Percentiles rank a stretch among this genome's conserved stretches.
phyloP scores from a whole-genome alignment of 1,139 yeast species.

The Geotrichum carabidarum region DNA sequence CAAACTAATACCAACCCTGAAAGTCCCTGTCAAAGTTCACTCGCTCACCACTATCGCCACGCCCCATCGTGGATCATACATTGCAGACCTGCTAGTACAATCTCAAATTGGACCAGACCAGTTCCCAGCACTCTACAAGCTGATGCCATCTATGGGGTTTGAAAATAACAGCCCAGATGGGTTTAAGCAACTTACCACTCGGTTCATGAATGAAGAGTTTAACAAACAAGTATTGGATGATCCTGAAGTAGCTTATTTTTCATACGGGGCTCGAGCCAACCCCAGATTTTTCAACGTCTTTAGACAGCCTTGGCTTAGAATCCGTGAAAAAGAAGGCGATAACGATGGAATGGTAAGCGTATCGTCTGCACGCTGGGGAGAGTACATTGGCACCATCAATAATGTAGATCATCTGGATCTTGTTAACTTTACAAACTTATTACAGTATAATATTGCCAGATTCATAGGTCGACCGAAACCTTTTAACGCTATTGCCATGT shows the following conservation, averaged over 20 bases:
- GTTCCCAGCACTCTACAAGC: constrained; percentile 15
- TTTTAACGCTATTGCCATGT: constrained; percentile 70
- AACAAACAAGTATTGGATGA: constrained; percentile 51
- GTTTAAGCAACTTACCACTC: constrained; percentile 48
- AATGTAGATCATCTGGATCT: constrained; percentile 81
- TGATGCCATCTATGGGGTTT: constrained; percentile 10
- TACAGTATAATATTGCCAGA: constrained; percentile 38
- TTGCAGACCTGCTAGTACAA: constrained; percentile 64
- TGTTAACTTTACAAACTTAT: constrained; percentile 72
- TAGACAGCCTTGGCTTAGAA: constrained; percentile 56
- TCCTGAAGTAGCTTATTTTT: constrained; percentile 64
- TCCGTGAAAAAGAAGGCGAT: constrained; percentile 47
- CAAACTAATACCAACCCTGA: constrained; percentile 48
- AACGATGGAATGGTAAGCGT: constrained; percentile 88
- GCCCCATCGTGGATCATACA: constrained; percentile 82
- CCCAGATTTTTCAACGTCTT: constrained; percentile 65
- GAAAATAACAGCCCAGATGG: constrained; percentile 27
- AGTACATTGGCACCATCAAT: constrained; percentile 69
- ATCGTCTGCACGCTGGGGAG: constrained; percentile 76
- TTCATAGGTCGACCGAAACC: constrained; percentile 37
- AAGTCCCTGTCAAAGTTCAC: constrained; percentile 33
- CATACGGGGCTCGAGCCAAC: constrained; percentile 70
- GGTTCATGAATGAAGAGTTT: constrained; percentile 46
- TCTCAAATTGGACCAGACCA: constrained; percentile 15
- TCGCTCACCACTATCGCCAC: constrained; percentile 81